These are phyloP conservation scores for Phytophthora pistaciae DNA, from an alignment of 352 stramenopile genomes.

Conservation along the genomic window DNA sequence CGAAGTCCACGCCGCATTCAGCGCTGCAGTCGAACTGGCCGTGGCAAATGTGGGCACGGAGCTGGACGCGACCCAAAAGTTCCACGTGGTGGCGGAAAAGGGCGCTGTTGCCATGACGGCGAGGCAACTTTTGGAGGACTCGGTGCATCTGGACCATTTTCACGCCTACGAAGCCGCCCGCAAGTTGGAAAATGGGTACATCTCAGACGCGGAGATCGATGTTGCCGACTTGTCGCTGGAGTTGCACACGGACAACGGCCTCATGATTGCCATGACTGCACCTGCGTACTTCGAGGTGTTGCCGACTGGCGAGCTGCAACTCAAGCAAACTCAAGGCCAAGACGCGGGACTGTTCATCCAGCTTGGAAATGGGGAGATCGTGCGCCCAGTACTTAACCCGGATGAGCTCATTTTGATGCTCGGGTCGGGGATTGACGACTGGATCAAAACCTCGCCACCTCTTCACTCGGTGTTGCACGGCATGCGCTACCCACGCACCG, in stretches of 20 bases:
- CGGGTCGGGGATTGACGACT: conserved; percentile 76
- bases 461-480: conserved; percentile 76
- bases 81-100: conserved; percentile 52
- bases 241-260: conserved; percentile 81
- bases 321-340: conserved; percentile 56
- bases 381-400: conserved; percentile 64
- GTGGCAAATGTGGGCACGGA: conserved; percentile 65
- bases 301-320: conserved; percentile 46
- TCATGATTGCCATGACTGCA: conserved; percentile 79
- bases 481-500: conserved; percentile 69
- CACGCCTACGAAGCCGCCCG: conserved; percentile 69
- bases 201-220: conserved; percentile 27
- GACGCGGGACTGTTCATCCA: conserved; percentile 79
- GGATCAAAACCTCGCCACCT: conserved; percentile 64
- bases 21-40: conserved; percentile 57
- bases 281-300: conserved; percentile 76
- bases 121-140: conserved; percentile 68
- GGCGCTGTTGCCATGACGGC: conserved; percentile 53
- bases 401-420: conserved; percentile 88
- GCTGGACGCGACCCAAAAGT: conserved; percentile 62
- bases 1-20: conserved; percentile 65
- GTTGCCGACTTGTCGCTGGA: conserved; percentile 65
- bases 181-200: conserved; percentile 3
- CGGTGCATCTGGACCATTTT: conserved; percentile 85
- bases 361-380: conserved; percentile 55